These are phyloP conservation scores for Boletellus dicymbophilus DNA, from an alignment of 1,284 basidiomycete genomes.

Conservation along the genomic window DNA sequence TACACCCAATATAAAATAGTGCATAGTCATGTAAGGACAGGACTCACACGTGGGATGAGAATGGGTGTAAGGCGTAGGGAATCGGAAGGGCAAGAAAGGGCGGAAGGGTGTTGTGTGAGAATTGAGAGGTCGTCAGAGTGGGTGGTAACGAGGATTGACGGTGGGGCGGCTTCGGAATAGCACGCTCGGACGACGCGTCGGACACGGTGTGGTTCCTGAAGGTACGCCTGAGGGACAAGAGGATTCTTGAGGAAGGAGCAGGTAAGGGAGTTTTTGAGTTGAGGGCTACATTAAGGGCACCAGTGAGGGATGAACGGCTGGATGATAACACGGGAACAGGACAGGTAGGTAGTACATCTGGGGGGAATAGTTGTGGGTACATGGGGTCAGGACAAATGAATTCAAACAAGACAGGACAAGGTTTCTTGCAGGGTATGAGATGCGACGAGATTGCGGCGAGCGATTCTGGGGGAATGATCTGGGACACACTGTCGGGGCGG, in stretches of 20 bases:
- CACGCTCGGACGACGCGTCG: background rate
- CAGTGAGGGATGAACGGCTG: constrained; percentile 36
- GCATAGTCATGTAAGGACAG: background rate
- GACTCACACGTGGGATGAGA: constrained; percentile 20
- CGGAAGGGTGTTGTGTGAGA: constrained; percentile 6
- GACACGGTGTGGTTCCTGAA: constrained; percentile 8
- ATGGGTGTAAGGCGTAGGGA: constrained; percentile 19
- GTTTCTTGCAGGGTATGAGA: constrained; percentile 33
- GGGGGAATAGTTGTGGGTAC: constrained; percentile 22
- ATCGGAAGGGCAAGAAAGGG: constrained; percentile 11
- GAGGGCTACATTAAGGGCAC: constrained; percentile 49
- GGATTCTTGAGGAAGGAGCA: constrained; percentile 17
- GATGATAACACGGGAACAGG: constrained; percentile 12
- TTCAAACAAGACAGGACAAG: constrained; percentile 50
- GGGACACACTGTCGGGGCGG: constrained; percentile 52
- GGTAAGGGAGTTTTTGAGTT: constrained; percentile 31
- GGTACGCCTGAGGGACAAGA: constrained; percentile 28
- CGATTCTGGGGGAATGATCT: constrained; percentile 64
- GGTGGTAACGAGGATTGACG: constrained; percentile 1
- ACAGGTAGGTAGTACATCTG: constrained; percentile 13
- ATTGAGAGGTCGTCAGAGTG: constrained; percentile 1
- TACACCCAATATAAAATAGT: constrained; percentile 4
- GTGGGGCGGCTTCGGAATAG: background rate
- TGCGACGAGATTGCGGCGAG: constrained; percentile 58
- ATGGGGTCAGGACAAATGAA: constrained; percentile 45